Base-by-base conservation (phyloP, 1,284 basidiomycete genomes). In the Rhodofomes roseus region DNA sequence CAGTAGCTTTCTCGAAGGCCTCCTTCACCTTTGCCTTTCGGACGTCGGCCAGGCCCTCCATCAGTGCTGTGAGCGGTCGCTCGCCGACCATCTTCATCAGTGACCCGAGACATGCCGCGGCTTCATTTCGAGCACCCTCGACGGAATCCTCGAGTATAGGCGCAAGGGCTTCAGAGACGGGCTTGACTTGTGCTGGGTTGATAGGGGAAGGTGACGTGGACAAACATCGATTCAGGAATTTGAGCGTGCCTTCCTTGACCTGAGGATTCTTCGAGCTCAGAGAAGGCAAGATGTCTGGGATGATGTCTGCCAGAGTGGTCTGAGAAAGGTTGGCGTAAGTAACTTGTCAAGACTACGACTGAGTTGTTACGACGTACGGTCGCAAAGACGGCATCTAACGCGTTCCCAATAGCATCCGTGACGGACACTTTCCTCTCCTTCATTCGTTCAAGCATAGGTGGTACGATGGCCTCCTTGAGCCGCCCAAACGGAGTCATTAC, bases 71-170 rank as follows among this genome's bases (percentile, higher is more conserved):
- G 63, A 99, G 83, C 12, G 92, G 89, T 29, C 97, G 81, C 73
- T 99, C 96, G 25, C 97, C 97, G 14, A 99, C 86, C 81, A 99
- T 95, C 80, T 95, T 98, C 93, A 97, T 96, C 65, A 99, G 77
- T 0, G 89, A 92, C 9, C 96, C 97, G 34, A 99, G 79, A 66
- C 90, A 93, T 39, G 84, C 82, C 0, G 95, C 95, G 18, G 95
- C 93, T 59, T 96, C 92, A 61, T 91, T 91, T 54, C 97, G 86
- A 23, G 97, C 95, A 31, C 93, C 93, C 70, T 95, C 96, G 60
- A 88, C 90, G 9, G 92, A 86, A 72, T 99, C 97, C 72, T 93
- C 92, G 23, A 98, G 81, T 2, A 96, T 81, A 1, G 77, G 71
- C 4, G 91, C 86, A 6, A 98, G 81, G 1, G 85, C 79, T 62